These are phyloP conservation scores for Fusarium drepaniforme DNA, from an alignment of 2,329 filamentous ascomycete genomes.

Conservation along the genomic window DNA sequence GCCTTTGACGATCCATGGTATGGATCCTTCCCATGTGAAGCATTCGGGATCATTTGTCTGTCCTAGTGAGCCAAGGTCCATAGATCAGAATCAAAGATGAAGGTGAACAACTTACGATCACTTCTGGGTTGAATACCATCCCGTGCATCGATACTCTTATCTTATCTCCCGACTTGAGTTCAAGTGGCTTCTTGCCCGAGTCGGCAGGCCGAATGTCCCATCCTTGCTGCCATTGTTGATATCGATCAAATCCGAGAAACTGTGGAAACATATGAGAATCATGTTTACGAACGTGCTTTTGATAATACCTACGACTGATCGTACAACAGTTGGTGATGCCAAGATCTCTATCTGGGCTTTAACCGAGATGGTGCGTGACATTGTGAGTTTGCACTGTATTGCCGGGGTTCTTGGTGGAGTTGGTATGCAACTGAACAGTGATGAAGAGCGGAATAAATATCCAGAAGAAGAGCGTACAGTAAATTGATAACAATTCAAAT, in stretches of 20 bases:
- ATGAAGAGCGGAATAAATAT: not conserved
- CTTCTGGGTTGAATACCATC: constrained; percentile 16
- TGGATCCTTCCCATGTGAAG: constrained; percentile 27
- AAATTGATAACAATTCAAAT: not conserved
- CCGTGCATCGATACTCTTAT: constrained; percentile 27
- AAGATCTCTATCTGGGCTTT: constrained; percentile 29
- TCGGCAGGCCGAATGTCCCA: constrained; percentile 19
- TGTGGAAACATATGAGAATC: not conserved
- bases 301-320: constrained; percentile 16
- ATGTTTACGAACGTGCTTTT: accelerated
- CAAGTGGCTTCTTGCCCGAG: not conserved
- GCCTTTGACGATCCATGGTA: constrained; percentile 6
- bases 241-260: constrained; percentile 31
- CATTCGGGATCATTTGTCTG: constrained; percentile 18
- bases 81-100: not conserved
- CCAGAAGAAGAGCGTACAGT: not conserved
- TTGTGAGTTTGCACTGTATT: not conserved
- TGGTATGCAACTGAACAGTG: not conserved
- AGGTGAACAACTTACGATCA: constrained; percentile 5
- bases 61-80: not conserved
- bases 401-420: not conserved
- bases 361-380: not conserved
- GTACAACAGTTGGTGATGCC: constrained; percentile 23
- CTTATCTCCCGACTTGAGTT: constrained; percentile 13
- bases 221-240: constrained; percentile 29